Evolutionary conservation across 768 basidiomycete genomes (phyloP).

Genomic region (Leccinellum rugosiceps): DNA sequence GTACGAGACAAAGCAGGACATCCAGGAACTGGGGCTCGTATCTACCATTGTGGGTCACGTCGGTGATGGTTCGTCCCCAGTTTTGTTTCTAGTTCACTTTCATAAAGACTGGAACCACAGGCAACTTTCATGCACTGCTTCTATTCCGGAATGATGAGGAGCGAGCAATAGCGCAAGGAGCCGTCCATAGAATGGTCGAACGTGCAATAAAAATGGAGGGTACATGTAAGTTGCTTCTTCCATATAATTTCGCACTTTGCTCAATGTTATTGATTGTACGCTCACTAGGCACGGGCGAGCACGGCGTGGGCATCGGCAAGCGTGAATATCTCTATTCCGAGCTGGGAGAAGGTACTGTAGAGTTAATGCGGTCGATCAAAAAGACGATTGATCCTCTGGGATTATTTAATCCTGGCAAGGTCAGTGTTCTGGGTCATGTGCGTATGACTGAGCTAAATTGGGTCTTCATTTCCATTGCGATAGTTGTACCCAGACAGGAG

Average conservation of each 20-base stretch:
- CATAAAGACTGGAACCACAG: constrained; percentile 19
- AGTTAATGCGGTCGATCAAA: constrained; percentile 83
- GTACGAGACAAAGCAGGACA: constrained; percentile 68
- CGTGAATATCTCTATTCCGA: constrained; percentile 75
- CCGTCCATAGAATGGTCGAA: constrained; percentile 60
- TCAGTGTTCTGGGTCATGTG: constrained; percentile 20
- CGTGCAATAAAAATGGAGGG: constrained; percentile 71
- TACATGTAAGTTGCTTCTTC: constrained; percentile 48
- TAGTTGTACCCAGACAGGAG: constrained; percentile 22
- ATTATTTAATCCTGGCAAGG: constrained; percentile 85
- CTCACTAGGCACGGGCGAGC: constrained; percentile 67
- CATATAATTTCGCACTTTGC: too few relatives aligned
- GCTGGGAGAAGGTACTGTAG: constrained; percentile 78
- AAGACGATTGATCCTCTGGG: constrained; percentile 67
- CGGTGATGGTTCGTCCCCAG: constrained; percentile 55
- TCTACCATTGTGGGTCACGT: constrained; percentile 73
- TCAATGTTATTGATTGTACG: not conserved
- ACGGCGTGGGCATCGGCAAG: constrained; percentile 87
- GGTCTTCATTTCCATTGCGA: not conserved
- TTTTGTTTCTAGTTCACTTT: constrained; percentile 22
- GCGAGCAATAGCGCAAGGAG: constrained; percentile 36
- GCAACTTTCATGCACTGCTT: constrained; percentile 53
- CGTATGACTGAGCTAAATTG: not conserved
- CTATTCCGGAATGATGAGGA: constrained; percentile 61
- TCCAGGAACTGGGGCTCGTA: constrained; percentile 50